Base-by-base conservation (phyloP, 1,284 basidiomycete genomes). In the Ceratobasidium sp. region DNA sequence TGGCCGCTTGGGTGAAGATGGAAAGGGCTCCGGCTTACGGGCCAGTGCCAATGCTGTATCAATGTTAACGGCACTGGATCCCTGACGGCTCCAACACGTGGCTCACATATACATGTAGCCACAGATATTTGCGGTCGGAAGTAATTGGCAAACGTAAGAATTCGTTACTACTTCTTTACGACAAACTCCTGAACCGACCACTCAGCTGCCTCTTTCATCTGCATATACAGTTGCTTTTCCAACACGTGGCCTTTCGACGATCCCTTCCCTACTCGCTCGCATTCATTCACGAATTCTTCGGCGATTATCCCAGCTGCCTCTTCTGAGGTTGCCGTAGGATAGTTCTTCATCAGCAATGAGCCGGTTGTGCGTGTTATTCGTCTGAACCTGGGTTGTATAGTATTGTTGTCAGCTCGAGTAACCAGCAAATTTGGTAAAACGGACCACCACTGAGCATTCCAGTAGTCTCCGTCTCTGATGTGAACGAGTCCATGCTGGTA, bases 371-470 rank as follows among this genome's bases (percentile, higher is more conserved):
- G 28, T 12, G 26, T 55, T 53, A 68, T 53, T 53, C 66, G 66
- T 39, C 61, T 66, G 53, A 76, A 76, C 72, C 72, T 76, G 23
- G 10, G 46, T 53, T 39, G 10, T 2, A 10, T 18, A 20, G 33
- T 18, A 56, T 40, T 51, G 42, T 39, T n/a, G 60, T 73, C 28
- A 64, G 49, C 46, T 13, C 3, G 20, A 44, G 39, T 33, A 20
- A 20, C 40, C 12, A 10, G 39, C 4, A n/a, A 23, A 15, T 1
- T 15, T 13, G 40, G 7, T 44, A 7, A 26, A 33, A 66, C 72
- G 5, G n/a, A 76, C 72, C 72, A 76, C 72, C 72, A 76, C 4
- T 23, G 26, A 6, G 72, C 60, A 61, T 76, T 76, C n/a, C 72
- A 61, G 28, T 63, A 76, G 26, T 76, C 72, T 33, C 46, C 72